Base-by-base conservation (phyloP, 208 protist genomes). In the Acanthamoeba sp. region DNA sequence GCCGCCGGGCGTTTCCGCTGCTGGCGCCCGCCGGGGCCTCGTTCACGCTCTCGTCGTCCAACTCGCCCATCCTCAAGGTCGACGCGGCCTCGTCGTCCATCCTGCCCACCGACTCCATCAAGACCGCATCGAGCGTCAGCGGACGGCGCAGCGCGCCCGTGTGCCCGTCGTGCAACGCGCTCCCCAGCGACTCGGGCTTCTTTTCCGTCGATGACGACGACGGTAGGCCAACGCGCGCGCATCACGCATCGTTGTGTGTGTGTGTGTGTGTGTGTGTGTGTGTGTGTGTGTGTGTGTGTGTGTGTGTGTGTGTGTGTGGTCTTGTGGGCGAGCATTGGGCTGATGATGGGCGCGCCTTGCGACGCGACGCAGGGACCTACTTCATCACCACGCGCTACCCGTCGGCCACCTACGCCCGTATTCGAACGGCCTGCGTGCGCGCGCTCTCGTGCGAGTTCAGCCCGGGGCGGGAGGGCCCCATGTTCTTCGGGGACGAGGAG, bases 401-500 rank as follows among this genome's bases (percentile, higher is more conserved):
- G 32, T 55, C 80, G 50, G 45, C 80, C 22, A 89, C 55, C n/a
- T 89, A 89, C 55, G 80, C 50, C 1, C 80, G 80, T 32, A 89
- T 89, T 34, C 45, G 87, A n/a, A 92, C 87, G 32, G 87, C 87
- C 29, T 76, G 87, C 64, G 87, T 92, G 50, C 87, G 87, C 1
- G 48, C 40, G 24, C 64, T 92, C 22, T 59, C 40, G 29, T 92
- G 87, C 64, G 87, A 92, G 42, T 92, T 92, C 64, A 59, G 55
- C 22, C 87, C 87, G 22, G 87, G 87, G 10, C 22, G 87, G 27
- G 87, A 92, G 64, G 87, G 87, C 29, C 57, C 87, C 40, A 52
- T 66, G 42, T 92, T 66, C 59, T 92, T 92, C 76, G 87, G 87
- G 10, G 87, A 92, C 64, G 87, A 92, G 80, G 80, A 89, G n/a